Conservation (phyloP, 768 basidiomycete species). For the Termitomyces heimii region DNA sequence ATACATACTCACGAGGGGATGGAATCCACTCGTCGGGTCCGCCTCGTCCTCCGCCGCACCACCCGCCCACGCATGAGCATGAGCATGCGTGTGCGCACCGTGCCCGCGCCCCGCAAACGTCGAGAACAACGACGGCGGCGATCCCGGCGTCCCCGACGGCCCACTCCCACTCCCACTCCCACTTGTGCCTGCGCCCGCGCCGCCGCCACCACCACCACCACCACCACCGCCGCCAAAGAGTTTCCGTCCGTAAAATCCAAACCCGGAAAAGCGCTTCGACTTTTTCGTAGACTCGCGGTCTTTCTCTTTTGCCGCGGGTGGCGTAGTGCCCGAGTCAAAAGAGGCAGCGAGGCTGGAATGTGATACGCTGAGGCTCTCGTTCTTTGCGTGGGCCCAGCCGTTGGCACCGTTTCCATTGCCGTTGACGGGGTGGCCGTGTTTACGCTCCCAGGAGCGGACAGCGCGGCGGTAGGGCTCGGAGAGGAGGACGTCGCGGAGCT, state of each 20-base stretch:
- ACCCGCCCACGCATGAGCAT: neutral
- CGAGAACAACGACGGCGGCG: slow-evolving; percentile 35
- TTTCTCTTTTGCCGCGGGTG: neutral
- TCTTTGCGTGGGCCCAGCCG: neutral
- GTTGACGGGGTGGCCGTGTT: slow-evolving; percentile 28
- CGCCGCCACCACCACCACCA: slow-evolving; percentile 14
- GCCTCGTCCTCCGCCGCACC: slow-evolving; percentile 31
- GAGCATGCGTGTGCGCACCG: neutral
- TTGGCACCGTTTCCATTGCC: neutral
- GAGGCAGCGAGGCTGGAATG: slow-evolving; percentile 65
- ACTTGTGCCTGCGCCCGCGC: slow-evolving; percentile 6
- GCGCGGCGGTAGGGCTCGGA: slow-evolving; percentile 73
- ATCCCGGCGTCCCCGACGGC: slow-evolving; percentile 31
- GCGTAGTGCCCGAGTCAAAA: slow-evolving; percentile 28
- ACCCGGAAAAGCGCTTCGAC: slow-evolving; percentile 82
- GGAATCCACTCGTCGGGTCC: slow-evolving; percentile 91
- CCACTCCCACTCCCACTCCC: neutral
- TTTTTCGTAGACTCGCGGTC: slow-evolving; percentile 42
- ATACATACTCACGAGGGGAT: slow-evolving; percentile 94
- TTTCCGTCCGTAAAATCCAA: slow-evolving; percentile 92
- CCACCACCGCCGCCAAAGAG: slow-evolving; percentile 55
- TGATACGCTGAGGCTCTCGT: slow-evolving; percentile 25
- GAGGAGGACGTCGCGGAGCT: slow-evolving; percentile 65
- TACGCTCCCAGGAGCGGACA: slow-evolving; percentile 75
- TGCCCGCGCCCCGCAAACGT: neutral